Base-by-base conservation (phyloP, 495 filamentous ascomycete species). In the Clohesyomyces aquaticus region DNA sequence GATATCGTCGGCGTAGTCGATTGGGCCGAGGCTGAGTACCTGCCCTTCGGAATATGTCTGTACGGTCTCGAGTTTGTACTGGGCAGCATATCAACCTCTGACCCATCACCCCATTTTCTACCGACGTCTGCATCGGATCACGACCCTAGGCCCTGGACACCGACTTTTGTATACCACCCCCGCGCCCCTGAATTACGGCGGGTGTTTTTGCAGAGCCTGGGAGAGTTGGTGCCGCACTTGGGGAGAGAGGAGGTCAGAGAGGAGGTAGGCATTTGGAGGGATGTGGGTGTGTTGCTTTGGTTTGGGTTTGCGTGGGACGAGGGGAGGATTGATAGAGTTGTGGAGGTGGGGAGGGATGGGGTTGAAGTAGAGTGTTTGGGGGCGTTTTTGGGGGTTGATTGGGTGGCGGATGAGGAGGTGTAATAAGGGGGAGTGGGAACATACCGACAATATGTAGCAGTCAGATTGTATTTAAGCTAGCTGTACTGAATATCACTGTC, bases 251-350 rank as follows among this genome's bases (percentile, higher is more conserved):
- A 48, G 46, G 66, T 22, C 21, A 14, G 54, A 12, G 47, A 51
- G 2, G 61, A 74, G 41, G 75, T 72, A 4, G 74, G 82, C 0
- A 63, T 63, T 50, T 62, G 79, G 9, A 73, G 81, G 42, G 69
- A 78, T 57, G 50, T 84, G 42, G 83, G 83, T 1, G 72, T 86
- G 16, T 64, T 86, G 16, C 74, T 86, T 19, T 86, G 84, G 83
- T 76, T 80, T 71, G 83, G 84, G 14, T 82, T 81, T 71, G 83
- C 83, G 3, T 85, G 82, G 66, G 83, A 86, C 68, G 77, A 82
- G 25, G 83, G 83, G 1, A 70, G 59, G 32, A 76, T 85, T 46
- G 75, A 85, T 63, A 74, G 82, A 6, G 82, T 81, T 21, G 80
- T 85, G 1, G 69, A 81, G 55, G 74, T 76, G 42, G 73, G 73